These are phyloP conservation scores for Castanopsis chinensis DNA, from an alignment of 306 rosid genomes.

Conservation along the genomic window DNA sequence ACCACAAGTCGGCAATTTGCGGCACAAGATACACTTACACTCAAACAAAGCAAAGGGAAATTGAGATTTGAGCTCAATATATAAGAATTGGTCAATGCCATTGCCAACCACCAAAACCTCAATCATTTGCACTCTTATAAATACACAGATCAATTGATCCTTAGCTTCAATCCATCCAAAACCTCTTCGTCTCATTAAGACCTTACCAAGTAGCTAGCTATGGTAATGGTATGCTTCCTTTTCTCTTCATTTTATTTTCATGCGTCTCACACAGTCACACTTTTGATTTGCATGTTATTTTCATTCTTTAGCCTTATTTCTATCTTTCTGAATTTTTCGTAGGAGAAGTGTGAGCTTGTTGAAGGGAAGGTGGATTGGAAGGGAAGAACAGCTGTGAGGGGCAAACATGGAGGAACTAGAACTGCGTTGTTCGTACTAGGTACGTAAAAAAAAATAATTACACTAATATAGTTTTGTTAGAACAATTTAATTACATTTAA, in stretches of 20 bases:
- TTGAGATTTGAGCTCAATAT: no score
- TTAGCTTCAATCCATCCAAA: no score
- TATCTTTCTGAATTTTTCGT: conserved; percentile 8
- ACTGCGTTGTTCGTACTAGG: conserved; percentile 57
- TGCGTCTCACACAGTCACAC: not conserved
- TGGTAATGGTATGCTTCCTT: conserved; percentile 34
- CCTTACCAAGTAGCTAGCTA: not conserved
- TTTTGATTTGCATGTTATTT: not conserved
- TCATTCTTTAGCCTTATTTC: not conserved
- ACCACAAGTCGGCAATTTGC: conserved; percentile 19
- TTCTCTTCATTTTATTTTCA: not conserved
- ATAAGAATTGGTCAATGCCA: no score
- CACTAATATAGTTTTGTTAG: not conserved
- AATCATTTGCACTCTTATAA: no score
- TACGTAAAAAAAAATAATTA: not conserved
- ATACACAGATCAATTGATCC: no score
- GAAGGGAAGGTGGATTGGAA: conserved; percentile 93
- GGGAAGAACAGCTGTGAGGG: conserved; percentile 68
- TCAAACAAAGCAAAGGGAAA: conserved; percentile 11
- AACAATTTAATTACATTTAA: not conserved
- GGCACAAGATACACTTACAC: conserved; percentile 18
- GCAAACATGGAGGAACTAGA: conserved; percentile 70
- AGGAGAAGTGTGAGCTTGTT: conserved; percentile 54
- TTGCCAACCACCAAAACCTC: no score
- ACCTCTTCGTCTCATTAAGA: no score